These are phyloP conservation scores for Ascochyta clinopodiicola DNA, from an alignment of 2,329 filamentous ascomycete species.

Conservation along the genomic window DNA sequence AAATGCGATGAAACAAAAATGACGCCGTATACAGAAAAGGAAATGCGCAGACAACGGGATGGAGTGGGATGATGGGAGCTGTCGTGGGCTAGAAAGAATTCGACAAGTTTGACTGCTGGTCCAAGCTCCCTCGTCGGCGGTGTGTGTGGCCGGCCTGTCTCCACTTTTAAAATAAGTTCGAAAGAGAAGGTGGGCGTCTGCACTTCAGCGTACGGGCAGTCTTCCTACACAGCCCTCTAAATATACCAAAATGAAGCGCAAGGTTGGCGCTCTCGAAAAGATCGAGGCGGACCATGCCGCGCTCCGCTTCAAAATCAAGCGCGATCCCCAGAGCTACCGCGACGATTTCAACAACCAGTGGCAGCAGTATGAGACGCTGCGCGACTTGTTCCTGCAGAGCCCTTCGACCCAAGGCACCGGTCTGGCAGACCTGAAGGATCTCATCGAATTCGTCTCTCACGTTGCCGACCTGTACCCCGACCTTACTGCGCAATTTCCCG, in stretches of 20 bases:
- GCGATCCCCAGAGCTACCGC: conserved; percentile 87
- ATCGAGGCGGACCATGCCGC: conserved; percentile 78
- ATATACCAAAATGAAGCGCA: conserved; percentile 75
- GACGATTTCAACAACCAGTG: conserved; percentile 90
- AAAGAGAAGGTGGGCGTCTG: not conserved
- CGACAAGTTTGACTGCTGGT: not conserved
- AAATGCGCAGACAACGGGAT: conserved; percentile 3
- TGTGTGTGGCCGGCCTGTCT: not conserved
- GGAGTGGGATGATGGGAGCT: conserved; percentile 1
- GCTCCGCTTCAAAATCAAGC: conserved; percentile 88
- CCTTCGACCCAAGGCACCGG: conserved; percentile 80
- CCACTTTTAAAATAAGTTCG: conserved; percentile 28
- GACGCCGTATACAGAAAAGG: conserved; percentile 10
- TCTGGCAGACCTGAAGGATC: conserved; percentile 83
- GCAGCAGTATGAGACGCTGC: conserved; percentile 88
- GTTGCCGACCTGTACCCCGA: conserved; percentile 91
- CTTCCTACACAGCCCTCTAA: not conserved
- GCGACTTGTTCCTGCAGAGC: conserved; percentile 87
- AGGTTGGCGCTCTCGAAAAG: conserved; percentile 92
- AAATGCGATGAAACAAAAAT: conserved; percentile 1
- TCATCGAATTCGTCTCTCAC: conserved; percentile 93
- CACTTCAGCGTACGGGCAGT: not conserved
- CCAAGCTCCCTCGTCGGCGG: conserved; percentile 1
- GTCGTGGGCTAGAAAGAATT: conserved; percentile 5
- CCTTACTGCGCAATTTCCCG: conserved; percentile 76